These are phyloP conservation scores for Hygrophorus russula DNA, from an alignment of 768 basidiomycete genomes.

Conservation along the genomic window DNA sequence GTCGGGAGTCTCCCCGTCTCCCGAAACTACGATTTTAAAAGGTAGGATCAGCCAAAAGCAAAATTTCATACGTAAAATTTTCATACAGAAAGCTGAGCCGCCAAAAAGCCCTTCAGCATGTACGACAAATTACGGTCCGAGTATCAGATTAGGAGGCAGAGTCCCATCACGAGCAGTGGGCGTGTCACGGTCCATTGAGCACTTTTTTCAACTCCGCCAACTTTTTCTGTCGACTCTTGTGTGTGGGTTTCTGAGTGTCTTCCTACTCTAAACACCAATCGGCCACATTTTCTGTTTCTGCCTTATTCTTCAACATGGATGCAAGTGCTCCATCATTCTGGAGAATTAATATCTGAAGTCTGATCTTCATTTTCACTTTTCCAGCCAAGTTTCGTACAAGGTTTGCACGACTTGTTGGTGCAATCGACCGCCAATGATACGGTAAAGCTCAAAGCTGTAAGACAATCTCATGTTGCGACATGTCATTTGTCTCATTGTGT, in stretches of 20 bases:
- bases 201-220: conserved; percentile 42
- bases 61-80: no score
- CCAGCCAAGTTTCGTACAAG: conserved; percentile 66
- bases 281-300: conserved; percentile 16
- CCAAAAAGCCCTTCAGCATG: no score
- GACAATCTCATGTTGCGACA: conserved; percentile 17
- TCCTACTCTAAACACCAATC: conserved; percentile 14
- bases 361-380: conserved; percentile 11
- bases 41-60: no score
- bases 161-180: background rate
- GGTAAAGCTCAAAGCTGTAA: conserved; percentile 75
- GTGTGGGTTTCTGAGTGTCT: conserved; percentile 12
- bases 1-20: background rate
- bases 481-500: conserved; percentile 5
- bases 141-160: background rate
- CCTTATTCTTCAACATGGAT: conserved; percentile 29
- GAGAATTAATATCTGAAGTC: conserved; percentile 7
- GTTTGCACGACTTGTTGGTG: conserved; percentile 74
- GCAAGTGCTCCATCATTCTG: conserved; percentile 22
- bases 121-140: background rate
- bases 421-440: conserved; percentile 88
- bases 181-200: conserved; percentile 16
- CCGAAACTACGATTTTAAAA: background rate
- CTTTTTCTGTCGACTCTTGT: conserved; percentile 29
- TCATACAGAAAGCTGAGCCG: no score